Evolutionary conservation across 2,329 filamentous ascomycete genomes (phyloP).

Genomic region (Orbilia ellipsospora): DNA sequence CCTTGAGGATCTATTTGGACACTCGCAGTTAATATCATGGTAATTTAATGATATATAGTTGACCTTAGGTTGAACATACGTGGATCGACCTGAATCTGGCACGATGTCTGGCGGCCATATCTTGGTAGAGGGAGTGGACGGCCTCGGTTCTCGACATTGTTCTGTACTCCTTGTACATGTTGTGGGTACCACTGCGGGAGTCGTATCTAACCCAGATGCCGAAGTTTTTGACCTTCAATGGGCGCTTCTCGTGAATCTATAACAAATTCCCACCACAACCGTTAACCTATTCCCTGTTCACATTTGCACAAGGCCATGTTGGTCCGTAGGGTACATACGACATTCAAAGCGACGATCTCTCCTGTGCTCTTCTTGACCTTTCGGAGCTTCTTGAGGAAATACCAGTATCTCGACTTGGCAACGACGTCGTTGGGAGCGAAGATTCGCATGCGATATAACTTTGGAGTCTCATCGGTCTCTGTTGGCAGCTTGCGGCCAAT

Average conservation of each 20-base stretch:
- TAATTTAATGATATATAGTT: not conserved
- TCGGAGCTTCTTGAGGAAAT: slow-evolving; percentile 98
- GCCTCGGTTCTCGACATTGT: slow-evolving; percentile 97
- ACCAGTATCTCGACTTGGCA: slow-evolving; percentile 99
- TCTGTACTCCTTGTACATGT: slow-evolving; percentile 99
- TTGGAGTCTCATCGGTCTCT: slow-evolving; percentile 95
- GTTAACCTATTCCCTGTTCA: slow-evolving; percentile 27
- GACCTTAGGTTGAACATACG: slow-evolving; percentile 71
- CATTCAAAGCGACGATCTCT: slow-evolving; percentile 97
- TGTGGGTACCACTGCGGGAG: slow-evolving; percentile 99
- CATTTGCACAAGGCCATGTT: too few species aligned
- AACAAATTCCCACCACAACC: slow-evolving; percentile 6
- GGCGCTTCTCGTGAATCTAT: slow-evolving; percentile 98
- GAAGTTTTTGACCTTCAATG: slow-evolving; percentile 99
- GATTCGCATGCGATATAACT: slow-evolving; percentile 99
- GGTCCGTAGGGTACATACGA: slow-evolving; percentile 71
- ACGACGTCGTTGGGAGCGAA: slow-evolving; percentile 98
- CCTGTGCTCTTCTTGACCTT: slow-evolving; percentile 99
- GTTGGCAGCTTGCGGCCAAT: slow-evolving; percentile 99
- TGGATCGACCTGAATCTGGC: slow-evolving; percentile 98
- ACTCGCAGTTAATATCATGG: slow-evolving; percentile 12
- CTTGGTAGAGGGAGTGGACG: slow-evolving; percentile 96
- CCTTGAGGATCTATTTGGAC: slow-evolving; percentile 84
- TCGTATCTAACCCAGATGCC: slow-evolving; percentile 99
- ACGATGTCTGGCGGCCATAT: slow-evolving; percentile 99